Conservation (phyloP, 2,329 filamentous ascomycete genomes). For the Penicillium sp. region DNA sequence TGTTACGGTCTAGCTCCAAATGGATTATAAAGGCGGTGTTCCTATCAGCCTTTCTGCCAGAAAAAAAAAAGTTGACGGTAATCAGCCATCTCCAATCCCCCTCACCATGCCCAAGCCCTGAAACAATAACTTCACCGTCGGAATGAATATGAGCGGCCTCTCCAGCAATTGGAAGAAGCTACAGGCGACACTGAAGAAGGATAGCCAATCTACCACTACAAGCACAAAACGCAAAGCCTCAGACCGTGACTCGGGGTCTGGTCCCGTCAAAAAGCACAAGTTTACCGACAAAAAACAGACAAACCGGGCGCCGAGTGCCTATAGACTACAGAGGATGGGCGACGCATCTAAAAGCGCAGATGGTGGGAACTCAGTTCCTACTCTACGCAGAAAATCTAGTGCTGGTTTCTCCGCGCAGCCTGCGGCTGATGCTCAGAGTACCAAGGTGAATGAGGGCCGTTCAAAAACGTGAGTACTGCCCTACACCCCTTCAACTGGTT, state of each 20-base stretch:
- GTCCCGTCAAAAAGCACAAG: slow-evolving; percentile 35
- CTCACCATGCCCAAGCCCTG: slow-evolving; percentile 24
- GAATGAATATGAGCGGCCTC: slow-evolving; percentile 46
- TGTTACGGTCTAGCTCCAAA: neutral
- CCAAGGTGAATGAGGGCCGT: slow-evolving; percentile 64
- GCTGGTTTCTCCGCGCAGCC: slow-evolving; percentile 46
- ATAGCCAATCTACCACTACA: slow-evolving; percentile 20
- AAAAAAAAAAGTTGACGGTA: slow-evolving; percentile 3
- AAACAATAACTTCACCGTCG: slow-evolving; percentile 13
- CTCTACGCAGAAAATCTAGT: slow-evolving; percentile 61
- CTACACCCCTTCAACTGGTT: slow-evolving; percentile 13
- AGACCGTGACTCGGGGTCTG: slow-evolving; percentile 32
- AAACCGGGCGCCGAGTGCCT: slow-evolving; percentile 6
- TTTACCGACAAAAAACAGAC: slow-evolving; percentile 26
- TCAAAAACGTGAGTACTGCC: slow-evolving; percentile 41
- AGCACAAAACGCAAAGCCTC: slow-evolving; percentile 35
- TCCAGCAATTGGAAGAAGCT: slow-evolving; percentile 55
- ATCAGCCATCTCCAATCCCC: slow-evolving; percentile 1
- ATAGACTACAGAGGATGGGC: slow-evolving; percentile 36
- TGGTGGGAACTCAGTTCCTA: slow-evolving; percentile 63
- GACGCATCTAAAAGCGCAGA: slow-evolving; percentile 41
- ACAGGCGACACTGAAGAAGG: slow-evolving; percentile 45
- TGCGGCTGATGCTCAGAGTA: slow-evolving; percentile 43
- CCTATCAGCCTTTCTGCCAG: slow-evolving; percentile 1
- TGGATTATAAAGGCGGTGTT: slow-evolving; percentile 3